Base-by-base conservation (phyloP, 257 asterid genomes). In the Mentha longifolia region DNA sequence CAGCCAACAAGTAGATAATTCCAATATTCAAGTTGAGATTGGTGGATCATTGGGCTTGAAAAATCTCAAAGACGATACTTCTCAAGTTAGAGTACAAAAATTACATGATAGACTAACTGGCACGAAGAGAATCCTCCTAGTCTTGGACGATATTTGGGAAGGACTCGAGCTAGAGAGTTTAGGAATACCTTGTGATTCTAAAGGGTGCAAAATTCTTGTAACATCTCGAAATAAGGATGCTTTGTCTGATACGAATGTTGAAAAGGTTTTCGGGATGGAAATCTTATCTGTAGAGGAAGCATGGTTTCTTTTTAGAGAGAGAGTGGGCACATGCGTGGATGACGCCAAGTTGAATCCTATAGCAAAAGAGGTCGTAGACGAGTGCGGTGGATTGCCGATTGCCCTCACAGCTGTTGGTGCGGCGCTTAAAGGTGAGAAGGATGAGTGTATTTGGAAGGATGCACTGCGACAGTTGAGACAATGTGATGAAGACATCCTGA, bases 61-160 rank as follows among this genome's bases (percentile, higher is more conserved):
- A 22, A 22, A 20, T 0, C 51, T 72, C n/a, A 6, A n/a, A 3
- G 42, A 3, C 13, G n/a, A 19, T 7, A 17, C 14, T 3, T 28
- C 64, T 30, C 3, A 12, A 0, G 31, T 7, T 31, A 77, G 70
- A 49, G 74, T 59, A 66, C 5, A 1, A 5, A 2, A 10, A 46
- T 37, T 37, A 3, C 42, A 4, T 37, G 9, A 1, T 4, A 37
- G 42, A 8, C 42, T 37, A 4, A 3, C 7, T 37, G 42, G 42
- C 13, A 22, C 5, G 2, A 78, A 46, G 12, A 68, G 42, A 5
- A 62, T 41, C 12, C 81, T 83, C 9, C 8, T 83, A 25, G 51
- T 75, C 17, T 19, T 83, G 16, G 88, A 80, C 45, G 80, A 83
- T 33, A 56, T 80, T 14, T 80, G 83, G 85, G 50, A 65, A 37